Conservation (phyloP, 1,284 basidiomycete species). For the Puccinia novopanici region DNA sequence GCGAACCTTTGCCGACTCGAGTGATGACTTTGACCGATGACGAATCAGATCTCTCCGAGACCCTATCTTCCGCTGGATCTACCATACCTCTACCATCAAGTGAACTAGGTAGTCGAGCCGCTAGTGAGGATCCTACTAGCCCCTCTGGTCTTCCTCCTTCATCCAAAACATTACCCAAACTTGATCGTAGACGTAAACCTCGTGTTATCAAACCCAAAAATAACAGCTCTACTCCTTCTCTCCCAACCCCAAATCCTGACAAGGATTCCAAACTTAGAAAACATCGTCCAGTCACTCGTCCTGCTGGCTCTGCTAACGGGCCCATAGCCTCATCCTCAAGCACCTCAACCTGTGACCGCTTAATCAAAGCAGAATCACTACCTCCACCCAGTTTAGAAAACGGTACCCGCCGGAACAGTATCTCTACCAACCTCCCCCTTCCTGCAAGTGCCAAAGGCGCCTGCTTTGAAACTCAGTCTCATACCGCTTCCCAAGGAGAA, state of each 20-base stretch:
- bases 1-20: not conserved
- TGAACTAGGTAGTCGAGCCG: conserved; percentile 47
- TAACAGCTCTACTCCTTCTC: conserved; percentile 18
- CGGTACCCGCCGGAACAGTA: conserved; percentile 6
- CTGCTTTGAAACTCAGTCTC: conserved; percentile 22
- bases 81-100: conserved; percentile 50
- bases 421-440: conserved; percentile 22
- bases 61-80: conserved; percentile 49
- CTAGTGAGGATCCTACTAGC: conserved; percentile 45
- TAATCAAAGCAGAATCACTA: conserved; percentile 45
- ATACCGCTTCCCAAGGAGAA: conserved; percentile 6
- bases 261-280: conserved; percentile 40
- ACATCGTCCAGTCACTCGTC: conserved; percentile 3
- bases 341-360: conserved; percentile 23
- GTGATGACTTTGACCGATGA: conserved; percentile 48
- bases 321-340: conserved; percentile 29
- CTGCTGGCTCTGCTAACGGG: conserved; percentile 10
- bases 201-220: conserved; percentile 35
- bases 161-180: conserved; percentile 32
- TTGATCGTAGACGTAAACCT: conserved; percentile 43
- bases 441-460: conserved; percentile 29
- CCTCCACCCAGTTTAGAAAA: conserved; percentile 41
- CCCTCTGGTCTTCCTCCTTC: conserved; percentile 29
- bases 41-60: conserved; percentile 50
- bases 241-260: conserved; percentile 25